phyloP scores from a whole-genome alignment of 148 eudicot species.

The Gaultheria prostrata region DNA sequence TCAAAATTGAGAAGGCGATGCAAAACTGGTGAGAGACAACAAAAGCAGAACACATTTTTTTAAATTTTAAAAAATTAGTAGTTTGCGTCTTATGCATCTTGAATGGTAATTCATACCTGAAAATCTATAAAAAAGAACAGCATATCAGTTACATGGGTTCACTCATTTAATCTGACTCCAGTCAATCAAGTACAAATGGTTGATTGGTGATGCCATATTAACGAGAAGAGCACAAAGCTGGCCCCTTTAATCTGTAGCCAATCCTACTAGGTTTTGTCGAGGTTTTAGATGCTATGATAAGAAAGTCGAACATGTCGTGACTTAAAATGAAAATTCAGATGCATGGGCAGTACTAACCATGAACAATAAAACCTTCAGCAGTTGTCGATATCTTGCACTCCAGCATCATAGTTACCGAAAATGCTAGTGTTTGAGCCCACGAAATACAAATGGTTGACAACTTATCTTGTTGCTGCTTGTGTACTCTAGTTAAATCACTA shows the following conservation, averaged over 20 bases:
- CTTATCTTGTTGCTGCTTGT: no score
- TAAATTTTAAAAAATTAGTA: background rate
- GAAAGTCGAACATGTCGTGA: background rate
- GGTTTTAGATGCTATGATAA: background rate
- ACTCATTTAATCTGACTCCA: background rate
- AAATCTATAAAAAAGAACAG: background rate
- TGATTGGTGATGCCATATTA: background rate
- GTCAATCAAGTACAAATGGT: background rate
- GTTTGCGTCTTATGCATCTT: background rate
- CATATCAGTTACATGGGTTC: background rate
- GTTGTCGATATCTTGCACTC: background rate
- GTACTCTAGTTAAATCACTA: background rate
- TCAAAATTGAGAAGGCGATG: background rate
- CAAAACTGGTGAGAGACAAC: background rate
- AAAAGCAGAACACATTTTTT: no score
- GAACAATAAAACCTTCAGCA: background rate
- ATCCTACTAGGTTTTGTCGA: background rate
- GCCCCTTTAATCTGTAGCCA: background rate
- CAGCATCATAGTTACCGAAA: background rate
- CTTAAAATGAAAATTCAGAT: background rate
- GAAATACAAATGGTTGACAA: no score
- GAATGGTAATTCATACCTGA: background rate
- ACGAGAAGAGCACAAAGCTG: background rate
- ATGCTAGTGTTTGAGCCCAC: background rate
- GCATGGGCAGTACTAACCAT: background rate